A percentile compares a stretch with the other conserved stretches of the same genome.
Conservation (phyloP, 441 rosid species). For the Pelargonium cotyledonis region DNA sequence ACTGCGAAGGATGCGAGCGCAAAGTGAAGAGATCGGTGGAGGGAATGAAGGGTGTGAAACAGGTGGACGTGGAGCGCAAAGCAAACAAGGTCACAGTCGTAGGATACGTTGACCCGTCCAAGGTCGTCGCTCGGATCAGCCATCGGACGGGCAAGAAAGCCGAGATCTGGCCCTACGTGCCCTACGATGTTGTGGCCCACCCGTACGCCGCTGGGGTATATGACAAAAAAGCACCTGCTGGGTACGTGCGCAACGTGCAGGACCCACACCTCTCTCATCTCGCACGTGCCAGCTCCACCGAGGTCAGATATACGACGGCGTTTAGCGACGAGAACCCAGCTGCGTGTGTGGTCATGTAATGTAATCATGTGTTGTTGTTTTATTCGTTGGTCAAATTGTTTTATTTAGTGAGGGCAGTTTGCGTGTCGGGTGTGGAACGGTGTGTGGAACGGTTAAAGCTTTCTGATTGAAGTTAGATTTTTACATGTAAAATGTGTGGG, state of each 20-base stretch:
- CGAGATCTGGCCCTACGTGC: slow-evolving; percentile 85
- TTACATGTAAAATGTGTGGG: no score
- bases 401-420: no score
- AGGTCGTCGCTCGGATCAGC: slow-evolving; percentile 64
- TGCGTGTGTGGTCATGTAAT: slow-evolving; percentile 63
- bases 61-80: slow-evolving; percentile 64
- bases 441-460: no score
- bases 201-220: slow-evolving; percentile 92
- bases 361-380: no score
- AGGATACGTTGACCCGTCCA: slow-evolving; percentile 66
- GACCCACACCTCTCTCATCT: slow-evolving; percentile 53
- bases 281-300: slow-evolving; percentile 91
- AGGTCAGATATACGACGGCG: slow-evolving; percentile 86
- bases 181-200: slow-evolving; percentile 76
- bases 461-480: no score
- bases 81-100: slow-evolving; percentile 73
- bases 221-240: slow-evolving; percentile 77
- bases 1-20: slow-evolving; percentile 93
- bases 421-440: no score
- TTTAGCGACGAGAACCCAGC: slow-evolving; percentile 78
- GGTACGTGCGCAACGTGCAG: slow-evolving; percentile 60
- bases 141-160: slow-evolving; percentile 89
- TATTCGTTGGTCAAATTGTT: no score
- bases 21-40: slow-evolving; percentile 68
- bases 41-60: slow-evolving; percentile 79